A percentile compares a stretch with the other conserved stretches of the same genome.
Conservation (phyloP, 768 basidiomycete genomes). For the Porphyrellus cyaneotinctus region DNA sequence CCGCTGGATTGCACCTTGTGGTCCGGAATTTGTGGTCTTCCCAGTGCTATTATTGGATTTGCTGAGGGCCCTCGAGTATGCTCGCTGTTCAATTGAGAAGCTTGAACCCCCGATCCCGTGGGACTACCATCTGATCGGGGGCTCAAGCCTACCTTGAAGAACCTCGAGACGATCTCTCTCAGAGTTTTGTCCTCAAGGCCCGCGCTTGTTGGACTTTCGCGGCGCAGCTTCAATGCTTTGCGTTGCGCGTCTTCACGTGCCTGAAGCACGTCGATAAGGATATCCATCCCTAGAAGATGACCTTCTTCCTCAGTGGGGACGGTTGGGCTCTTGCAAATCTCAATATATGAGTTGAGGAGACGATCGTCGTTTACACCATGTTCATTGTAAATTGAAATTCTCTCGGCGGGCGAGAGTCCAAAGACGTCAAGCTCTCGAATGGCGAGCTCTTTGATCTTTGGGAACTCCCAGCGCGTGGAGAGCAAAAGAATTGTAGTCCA, state of each 20-base stretch:
- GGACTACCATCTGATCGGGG: conserved; percentile 9
- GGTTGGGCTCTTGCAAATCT: conserved; percentile 49
- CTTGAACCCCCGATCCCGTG: conserved; percentile 20
- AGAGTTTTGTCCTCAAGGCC: conserved; percentile 29
- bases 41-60: not conserved
- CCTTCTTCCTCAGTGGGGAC: conserved; percentile 53
- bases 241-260: conserved; percentile 49
- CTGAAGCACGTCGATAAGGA: conserved; percentile 47
- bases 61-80: not conserved
- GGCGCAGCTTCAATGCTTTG: conserved; percentile 31
- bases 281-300: conserved; percentile 50
- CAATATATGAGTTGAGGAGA: conserved; percentile 50
- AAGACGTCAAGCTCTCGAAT: conserved; percentile 53
- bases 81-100: conserved; percentile 3
- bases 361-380: conserved; percentile 47
- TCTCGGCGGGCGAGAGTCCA: conserved; percentile 43
- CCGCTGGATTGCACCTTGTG: not conserved
- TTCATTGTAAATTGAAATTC: conserved; percentile 54
- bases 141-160: conserved; percentile 28
- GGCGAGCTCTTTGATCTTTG: conserved; percentile 46
- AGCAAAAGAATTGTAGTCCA: conserved; percentile 58
- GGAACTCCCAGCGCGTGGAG: conserved; percentile 53
- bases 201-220: conserved; percentile 32
- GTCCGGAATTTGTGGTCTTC: conserved; percentile 11
- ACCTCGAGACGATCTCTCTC: conserved; percentile 31